Percentiles rank a stretch among this genome's conserved stretches.
Conservation (phyloP, 2,329 filamentous ascomycete genomes). For the Dactylonectria estremocensis region DNA sequence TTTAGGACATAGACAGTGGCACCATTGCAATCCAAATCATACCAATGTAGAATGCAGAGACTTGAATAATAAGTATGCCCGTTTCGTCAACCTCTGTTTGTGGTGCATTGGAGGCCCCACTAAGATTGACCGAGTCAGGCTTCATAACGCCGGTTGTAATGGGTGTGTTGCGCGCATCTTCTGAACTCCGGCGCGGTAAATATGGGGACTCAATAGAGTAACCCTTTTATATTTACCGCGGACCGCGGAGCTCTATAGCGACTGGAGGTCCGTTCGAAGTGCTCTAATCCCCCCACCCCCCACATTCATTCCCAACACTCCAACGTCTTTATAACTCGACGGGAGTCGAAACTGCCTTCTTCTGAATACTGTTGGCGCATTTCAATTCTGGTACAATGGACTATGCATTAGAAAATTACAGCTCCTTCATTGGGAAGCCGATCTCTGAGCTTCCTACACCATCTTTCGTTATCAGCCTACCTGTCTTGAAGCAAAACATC, state of each 20-base stretch:
- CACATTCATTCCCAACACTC: not conserved
- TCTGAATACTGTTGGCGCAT: not conserved
- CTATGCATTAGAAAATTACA: conserved; percentile 48
- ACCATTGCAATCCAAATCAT: not conserved
- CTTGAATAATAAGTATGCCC: not conserved
- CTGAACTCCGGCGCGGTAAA: conserved; percentile 26
- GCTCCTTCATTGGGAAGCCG: conserved; percentile 54
- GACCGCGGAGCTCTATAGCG: not conserved
- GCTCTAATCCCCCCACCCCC: conserved; percentile 17
- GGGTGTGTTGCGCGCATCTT: conserved; percentile 25
- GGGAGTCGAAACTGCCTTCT: not conserved
- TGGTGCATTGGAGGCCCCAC: not conserved
- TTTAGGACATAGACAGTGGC: not conserved
- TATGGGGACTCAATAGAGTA: not conserved
- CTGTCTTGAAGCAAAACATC: conserved; percentile 56
- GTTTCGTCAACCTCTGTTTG: not conserved
- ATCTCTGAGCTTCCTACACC: conserved; percentile 56
- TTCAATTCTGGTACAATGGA: conserved; percentile 33
- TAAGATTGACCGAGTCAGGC: not conserved
- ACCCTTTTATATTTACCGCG: conserved; percentile 5
- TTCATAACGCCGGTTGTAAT: not conserved
- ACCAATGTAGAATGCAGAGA: no score
- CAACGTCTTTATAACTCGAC: not conserved
- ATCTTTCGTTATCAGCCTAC: conserved; percentile 56
- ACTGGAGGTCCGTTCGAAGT: no score